Conservation (phyloP, 768 basidiomycete species). For the Clitopilus hobsonii region DNA sequence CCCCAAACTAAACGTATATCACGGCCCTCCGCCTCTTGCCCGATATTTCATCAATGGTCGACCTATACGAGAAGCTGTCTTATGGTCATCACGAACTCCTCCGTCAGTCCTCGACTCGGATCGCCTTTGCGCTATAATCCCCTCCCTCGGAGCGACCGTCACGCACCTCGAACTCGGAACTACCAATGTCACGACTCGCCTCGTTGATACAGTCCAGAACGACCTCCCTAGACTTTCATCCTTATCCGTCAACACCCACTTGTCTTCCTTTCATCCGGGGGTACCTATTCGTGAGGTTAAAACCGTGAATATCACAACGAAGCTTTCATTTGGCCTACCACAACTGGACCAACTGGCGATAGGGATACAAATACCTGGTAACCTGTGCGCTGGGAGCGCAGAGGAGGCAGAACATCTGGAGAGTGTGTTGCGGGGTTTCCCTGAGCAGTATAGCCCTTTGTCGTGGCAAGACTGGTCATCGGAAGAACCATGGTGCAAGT, state of each 20-base stretch:
- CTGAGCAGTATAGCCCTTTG: slow-evolving; percentile 5
- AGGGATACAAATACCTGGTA: slow-evolving; percentile 7
- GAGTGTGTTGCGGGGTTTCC: slow-evolving; percentile 5
- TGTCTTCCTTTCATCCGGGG: slow-evolving; percentile 16
- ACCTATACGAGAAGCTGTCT: slow-evolving; percentile 9
- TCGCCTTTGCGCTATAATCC: slow-evolving; percentile 9
- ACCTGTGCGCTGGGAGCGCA: not conserved
- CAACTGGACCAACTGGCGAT: slow-evolving; percentile 7
- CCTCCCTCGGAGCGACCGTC: slow-evolving; percentile 7
- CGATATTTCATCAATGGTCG: slow-evolving; percentile 9
- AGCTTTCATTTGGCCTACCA: not conserved
- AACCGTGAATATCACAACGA: not conserved
- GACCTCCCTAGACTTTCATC: slow-evolving; percentile 10
- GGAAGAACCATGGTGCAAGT: slow-evolving; percentile 9
- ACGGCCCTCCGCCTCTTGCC: slow-evolving; percentile 13
- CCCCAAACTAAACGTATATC: slow-evolving; percentile 11
- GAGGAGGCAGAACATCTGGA: slow-evolving; percentile 1
- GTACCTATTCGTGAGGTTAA: slow-evolving; percentile 4
- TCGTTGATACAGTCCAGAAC: slow-evolving; percentile 11
- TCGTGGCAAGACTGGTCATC: slow-evolving; percentile 10
- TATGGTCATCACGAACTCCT: slow-evolving; percentile 16
- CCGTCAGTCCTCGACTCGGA: slow-evolving; percentile 8
- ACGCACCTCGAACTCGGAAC: slow-evolving; percentile 13
- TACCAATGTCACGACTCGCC: slow-evolving; percentile 8
- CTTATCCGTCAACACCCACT: slow-evolving; percentile 15